A percentile compares a stretch with the other conserved stretches of the same genome.
Conservation (phyloP, 768 basidiomycete species). For the Cystofilobasidium bisporidii region DNA sequence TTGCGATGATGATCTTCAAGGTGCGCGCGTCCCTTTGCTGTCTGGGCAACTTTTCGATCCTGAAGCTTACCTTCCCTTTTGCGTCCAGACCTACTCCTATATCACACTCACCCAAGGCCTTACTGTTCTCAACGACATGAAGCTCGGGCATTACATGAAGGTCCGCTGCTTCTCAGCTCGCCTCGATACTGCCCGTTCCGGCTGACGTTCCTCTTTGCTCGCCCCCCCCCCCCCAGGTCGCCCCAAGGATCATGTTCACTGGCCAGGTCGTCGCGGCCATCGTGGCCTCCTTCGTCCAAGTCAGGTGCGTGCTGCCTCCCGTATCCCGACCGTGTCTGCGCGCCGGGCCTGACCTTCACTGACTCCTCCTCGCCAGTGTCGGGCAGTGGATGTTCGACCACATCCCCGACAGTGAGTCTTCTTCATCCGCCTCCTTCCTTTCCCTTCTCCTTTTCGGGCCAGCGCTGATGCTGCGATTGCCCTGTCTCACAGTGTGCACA, state of each 20-base stretch:
- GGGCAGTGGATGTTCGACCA: slow-evolving; percentile 16
- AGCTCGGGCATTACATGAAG: slow-evolving; percentile 19
- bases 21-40: too few species aligned
- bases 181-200: too few species aligned
- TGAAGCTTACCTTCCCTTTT: background rate
- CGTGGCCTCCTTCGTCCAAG: slow-evolving; percentile 13
- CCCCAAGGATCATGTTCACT: slow-evolving; percentile 22
- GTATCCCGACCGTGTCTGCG: too few species aligned
- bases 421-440: background rate
- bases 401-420: slow-evolving; percentile 8
- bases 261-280: slow-evolving; percentile 8
- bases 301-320: background rate
- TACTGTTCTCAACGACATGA: slow-evolving; percentile 22
- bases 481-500: background rate
- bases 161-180: background rate
- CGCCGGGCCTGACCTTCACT: background rate
- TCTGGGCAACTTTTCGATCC: background rate
- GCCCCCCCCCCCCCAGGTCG: slow-evolving; percentile 3
- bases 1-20: slow-evolving; percentile 29
- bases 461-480: background rate
- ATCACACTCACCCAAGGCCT: slow-evolving; percentile 22
- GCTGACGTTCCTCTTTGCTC: too few species aligned
- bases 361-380: background rate
- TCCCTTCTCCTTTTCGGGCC: background rate
- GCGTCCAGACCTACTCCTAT: slow-evolving; percentile 20